phyloP scores from a whole-genome alignment of 176 grass and related monocot species.

The Olyra latifolia region DNA sequence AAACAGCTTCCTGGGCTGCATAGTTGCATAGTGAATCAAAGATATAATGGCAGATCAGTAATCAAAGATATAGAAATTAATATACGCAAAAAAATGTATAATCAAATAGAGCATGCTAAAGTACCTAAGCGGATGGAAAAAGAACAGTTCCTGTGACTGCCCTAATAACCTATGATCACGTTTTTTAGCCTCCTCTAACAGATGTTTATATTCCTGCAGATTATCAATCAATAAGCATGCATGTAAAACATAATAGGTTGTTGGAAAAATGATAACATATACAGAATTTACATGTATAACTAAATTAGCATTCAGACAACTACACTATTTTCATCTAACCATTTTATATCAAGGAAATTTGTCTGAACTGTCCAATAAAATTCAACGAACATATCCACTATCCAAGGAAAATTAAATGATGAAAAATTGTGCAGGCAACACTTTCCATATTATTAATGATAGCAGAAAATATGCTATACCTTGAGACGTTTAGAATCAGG shows the following conservation, averaged over 20 bases:
- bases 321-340: background rate
- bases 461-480: constrained; percentile 47
- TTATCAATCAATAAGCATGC: constrained; percentile 3
- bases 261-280: constrained; percentile 16
- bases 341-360: background rate
- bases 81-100: background rate
- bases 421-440: constrained; percentile 2
- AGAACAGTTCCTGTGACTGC: constrained; percentile 93
- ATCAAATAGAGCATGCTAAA: constrained; percentile 18
- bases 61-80: constrained; percentile 3
- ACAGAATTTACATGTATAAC: background rate
- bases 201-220: constrained; percentile 82
- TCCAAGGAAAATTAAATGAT: background rate
- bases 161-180: constrained; percentile 90
- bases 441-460: background rate
- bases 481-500: constrained; percentile 96
- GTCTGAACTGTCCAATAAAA: constrained; percentile 4
- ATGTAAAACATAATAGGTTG: background rate
- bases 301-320: background rate
- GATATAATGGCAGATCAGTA: background rate
- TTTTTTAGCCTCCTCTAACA: constrained; percentile 97
- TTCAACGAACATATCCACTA: background rate
- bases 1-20: constrained; percentile 95
- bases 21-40: constrained; percentile 32
- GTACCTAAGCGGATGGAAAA: constrained; percentile 98